Percentiles rank a stretch among this genome's conserved stretches.
Evolutionary conservation across 1,139 yeast genomes (phyloP).

Genomic region (Magnusiomyces fungicola): DNA sequence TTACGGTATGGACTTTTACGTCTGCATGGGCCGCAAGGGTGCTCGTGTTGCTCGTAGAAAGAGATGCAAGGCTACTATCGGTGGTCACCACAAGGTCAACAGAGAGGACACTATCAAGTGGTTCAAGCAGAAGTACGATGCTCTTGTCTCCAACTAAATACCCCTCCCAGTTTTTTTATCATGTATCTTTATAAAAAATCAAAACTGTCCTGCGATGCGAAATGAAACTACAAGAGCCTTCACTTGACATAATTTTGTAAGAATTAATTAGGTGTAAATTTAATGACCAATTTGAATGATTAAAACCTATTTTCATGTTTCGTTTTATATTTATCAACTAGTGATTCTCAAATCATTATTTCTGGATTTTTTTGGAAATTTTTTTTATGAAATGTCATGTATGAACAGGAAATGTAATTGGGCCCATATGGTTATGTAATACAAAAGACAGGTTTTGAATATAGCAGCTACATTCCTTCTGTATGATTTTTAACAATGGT

Average conservation of each 20-base stretch:
- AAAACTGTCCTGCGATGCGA: neutral
- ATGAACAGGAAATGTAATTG: no score
- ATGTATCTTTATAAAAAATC: slow-evolving; percentile 3
- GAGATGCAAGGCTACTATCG: slow-evolving; percentile 85
- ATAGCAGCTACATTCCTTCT: no score
- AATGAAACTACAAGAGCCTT: no score
- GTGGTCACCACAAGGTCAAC: slow-evolving; percentile 87
- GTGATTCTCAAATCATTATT: no score
- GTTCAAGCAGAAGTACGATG: slow-evolving; percentile 99
- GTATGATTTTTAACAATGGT: no score
- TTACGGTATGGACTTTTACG: slow-evolving; percentile 99
- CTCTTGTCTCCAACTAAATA: slow-evolving; percentile 86
- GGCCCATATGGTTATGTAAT: no score
- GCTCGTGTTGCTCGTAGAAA: slow-evolving; percentile 98
- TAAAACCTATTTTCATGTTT: neutral
- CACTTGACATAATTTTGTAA: neutral
- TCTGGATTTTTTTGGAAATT: no score
- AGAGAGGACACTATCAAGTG: slow-evolving; percentile 94
- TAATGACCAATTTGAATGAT: neutral
- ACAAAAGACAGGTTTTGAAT: no score
- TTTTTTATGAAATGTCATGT: no score
- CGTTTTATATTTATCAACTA: neutral
- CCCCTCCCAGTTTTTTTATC: slow-evolving; percentile 8
- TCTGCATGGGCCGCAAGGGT: slow-evolving; percentile 99
- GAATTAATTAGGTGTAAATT: no score